phyloP scores from a whole-genome alignment of 169 alveolate genomes.

The Perkinsus marinus region DNA sequence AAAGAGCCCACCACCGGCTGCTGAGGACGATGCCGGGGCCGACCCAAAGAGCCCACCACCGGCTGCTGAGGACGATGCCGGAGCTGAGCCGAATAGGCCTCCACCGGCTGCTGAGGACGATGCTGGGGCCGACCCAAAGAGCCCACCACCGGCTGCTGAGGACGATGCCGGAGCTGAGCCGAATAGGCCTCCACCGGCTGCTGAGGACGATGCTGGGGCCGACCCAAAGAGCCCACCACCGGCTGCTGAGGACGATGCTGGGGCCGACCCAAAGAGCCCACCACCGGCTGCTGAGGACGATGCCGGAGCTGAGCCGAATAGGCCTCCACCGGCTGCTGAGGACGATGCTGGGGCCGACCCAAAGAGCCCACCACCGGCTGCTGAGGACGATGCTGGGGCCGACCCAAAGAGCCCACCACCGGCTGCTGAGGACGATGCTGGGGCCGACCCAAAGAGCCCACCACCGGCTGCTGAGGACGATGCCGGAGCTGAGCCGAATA shows the following conservation, averaged over 20 bases:
- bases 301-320: background rate
- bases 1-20: background rate
- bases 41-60: background rate
- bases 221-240: too few species aligned
- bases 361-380: background rate
- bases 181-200: too few species aligned
- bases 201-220: background rate
- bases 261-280: background rate
- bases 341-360: background rate
- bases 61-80: background rate
- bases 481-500: too few species aligned
- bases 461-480: background rate
- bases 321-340: background rate
- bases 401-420: background rate
- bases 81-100: background rate
- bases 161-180: too few species aligned
- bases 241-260: too few species aligned
- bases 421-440: background rate
- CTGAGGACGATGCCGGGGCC: background rate
- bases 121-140: background rate
- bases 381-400: background rate
- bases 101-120: background rate
- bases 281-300: background rate
- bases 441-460: background rate
- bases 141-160: background rate